phyloP scores from a whole-genome alignment of 2,329 filamentous ascomycete species.

The Setomelanomma holmii region DNA sequence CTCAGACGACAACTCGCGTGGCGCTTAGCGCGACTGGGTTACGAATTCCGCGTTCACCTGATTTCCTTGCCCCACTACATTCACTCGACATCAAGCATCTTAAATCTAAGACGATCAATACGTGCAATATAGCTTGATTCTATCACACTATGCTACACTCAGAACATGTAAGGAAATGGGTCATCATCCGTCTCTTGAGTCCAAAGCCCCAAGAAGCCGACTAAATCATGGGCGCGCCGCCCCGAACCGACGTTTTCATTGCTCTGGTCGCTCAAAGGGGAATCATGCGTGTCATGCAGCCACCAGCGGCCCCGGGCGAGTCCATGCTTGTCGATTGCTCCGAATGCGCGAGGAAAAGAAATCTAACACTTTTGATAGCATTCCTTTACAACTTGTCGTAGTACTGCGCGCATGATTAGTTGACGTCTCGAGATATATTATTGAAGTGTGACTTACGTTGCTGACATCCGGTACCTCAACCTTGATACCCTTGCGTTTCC shows the following conservation, averaged over 20 bases:
- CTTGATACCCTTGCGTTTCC: constrained; percentile 99
- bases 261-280: constrained; percentile 39
- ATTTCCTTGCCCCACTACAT: constrained; percentile 20
- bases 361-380: constrained; percentile 54
- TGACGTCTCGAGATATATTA: constrained; percentile 21
- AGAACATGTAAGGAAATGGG: constrained; percentile 44
- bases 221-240: constrained; percentile 38
- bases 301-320: constrained; percentile 44
- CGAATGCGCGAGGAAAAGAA: constrained; percentile 48
- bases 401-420: constrained; percentile 70
- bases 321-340: constrained; percentile 43
- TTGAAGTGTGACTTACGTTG: constrained; percentile 74
- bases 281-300: constrained; percentile 43
- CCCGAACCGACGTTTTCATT: constrained; percentile 49
- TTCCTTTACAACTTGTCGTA: constrained; percentile 94
- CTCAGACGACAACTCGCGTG: constrained; percentile 12
- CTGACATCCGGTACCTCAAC: constrained; percentile 88
- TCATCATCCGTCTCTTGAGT: constrained; percentile 45
- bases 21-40: constrained; percentile 20
- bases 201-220: constrained; percentile 36
- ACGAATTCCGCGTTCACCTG: constrained; percentile 26
- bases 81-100: no score
- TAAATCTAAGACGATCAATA: no score
- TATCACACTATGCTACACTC: constrained; percentile 45
- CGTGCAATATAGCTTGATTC: constrained; percentile 43